A percentile compares a stretch with the other conserved stretches of the same genome.
phyloP scores from a whole-genome alignment of 1,284 basidiomycete genomes.

The Grifola frondosa region DNA sequence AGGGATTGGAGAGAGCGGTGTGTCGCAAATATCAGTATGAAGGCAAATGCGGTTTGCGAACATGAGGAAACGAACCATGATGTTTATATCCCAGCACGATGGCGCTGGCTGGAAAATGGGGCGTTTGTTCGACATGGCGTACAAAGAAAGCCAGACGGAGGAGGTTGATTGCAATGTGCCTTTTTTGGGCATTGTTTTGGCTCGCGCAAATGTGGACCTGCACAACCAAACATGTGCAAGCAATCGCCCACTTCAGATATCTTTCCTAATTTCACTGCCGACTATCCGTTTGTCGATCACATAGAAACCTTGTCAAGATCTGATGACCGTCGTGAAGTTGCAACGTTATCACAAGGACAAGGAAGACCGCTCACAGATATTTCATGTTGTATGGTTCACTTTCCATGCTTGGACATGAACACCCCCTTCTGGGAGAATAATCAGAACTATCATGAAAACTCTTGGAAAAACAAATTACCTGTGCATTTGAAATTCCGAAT shows the following conservation, averaged over 20 bases:
- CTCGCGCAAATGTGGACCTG: constrained; percentile 17
- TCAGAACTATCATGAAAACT: too few species aligned
- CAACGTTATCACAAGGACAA: too few species aligned
- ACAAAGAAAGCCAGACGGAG: constrained; percentile 18
- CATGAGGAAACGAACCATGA: neutral
- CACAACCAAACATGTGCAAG: constrained; percentile 17
- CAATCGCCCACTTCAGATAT: constrained; percentile 13
- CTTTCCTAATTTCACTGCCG: neutral
- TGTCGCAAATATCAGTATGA: constrained; percentile 3
- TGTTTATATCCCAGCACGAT: constrained; percentile 6
- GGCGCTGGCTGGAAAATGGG: constrained; percentile 1
- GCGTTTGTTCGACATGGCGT: constrained; percentile 7
- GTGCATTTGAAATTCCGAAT: too few species aligned
- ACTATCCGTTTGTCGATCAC: neutral
- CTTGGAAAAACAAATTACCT: too few species aligned
- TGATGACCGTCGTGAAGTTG: too few species aligned
- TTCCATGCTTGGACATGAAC: too few species aligned
- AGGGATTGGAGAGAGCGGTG: neutral
- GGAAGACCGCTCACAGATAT: too few species aligned
- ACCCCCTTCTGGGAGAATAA: too few species aligned
- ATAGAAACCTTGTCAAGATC: too few species aligned
- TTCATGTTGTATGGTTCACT: too few species aligned
- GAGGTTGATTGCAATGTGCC: constrained; percentile 18
- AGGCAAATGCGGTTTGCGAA: constrained; percentile 2
- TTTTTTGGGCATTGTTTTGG: constrained; percentile 9